A percentile compares a stretch with the other conserved stretches of the same genome.
Evolutionary conservation across 2,329 filamentous ascomycete species (phyloP).

Genomic region (Sphaerulina vaccinii): DNA sequence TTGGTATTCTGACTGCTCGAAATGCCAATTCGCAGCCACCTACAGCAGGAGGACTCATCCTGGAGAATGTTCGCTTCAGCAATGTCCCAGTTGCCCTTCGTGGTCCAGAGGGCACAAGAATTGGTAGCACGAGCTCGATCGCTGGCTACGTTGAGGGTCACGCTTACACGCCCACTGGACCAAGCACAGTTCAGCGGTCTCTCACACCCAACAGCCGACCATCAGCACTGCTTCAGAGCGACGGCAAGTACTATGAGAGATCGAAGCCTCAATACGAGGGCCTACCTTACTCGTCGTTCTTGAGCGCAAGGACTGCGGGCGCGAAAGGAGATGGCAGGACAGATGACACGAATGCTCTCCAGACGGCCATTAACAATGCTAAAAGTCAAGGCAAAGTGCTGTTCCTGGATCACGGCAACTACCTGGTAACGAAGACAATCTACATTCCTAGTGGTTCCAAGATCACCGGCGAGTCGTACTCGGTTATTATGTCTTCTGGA

Average conservation of each 20-base stretch:
- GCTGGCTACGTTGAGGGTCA: slow-evolving; percentile 47
- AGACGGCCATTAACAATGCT: slow-evolving; percentile 56
- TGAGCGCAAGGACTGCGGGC: slow-evolving; percentile 44
- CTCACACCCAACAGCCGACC: slow-evolving; percentile 47
- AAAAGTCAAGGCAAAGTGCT: slow-evolving; percentile 55
- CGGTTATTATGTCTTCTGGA: slow-evolving; percentile 59
- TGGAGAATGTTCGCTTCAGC: slow-evolving; percentile 55
- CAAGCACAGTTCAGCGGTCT: slow-evolving; percentile 44
- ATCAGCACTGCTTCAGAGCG: slow-evolving; percentile 43
- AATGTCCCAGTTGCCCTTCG: slow-evolving; percentile 51
- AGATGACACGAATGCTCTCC: slow-evolving; percentile 61
- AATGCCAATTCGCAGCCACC: slow-evolving; percentile 44
- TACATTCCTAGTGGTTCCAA: slow-evolving; percentile 60
- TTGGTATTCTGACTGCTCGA: slow-evolving; percentile 53
- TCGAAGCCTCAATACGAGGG: slow-evolving; percentile 57
- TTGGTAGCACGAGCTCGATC: slow-evolving; percentile 34
- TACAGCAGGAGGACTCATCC: slow-evolving; percentile 51
- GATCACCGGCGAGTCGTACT: slow-evolving; percentile 61
- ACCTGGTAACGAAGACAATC: slow-evolving; percentile 66
- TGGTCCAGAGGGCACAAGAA: slow-evolving; percentile 39
- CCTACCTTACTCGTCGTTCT: slow-evolving; percentile 40
- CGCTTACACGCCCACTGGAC: slow-evolving; percentile 46
- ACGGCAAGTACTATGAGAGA: slow-evolving; percentile 50
- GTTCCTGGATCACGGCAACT: slow-evolving; percentile 74
- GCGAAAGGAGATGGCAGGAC: slow-evolving; percentile 55